Evolutionary conservation across 371 early-diverging fungal species (phyloP), one percentile per base, ranked within the genome.

Genomic region (Zancudomyces culisetae): DNA sequence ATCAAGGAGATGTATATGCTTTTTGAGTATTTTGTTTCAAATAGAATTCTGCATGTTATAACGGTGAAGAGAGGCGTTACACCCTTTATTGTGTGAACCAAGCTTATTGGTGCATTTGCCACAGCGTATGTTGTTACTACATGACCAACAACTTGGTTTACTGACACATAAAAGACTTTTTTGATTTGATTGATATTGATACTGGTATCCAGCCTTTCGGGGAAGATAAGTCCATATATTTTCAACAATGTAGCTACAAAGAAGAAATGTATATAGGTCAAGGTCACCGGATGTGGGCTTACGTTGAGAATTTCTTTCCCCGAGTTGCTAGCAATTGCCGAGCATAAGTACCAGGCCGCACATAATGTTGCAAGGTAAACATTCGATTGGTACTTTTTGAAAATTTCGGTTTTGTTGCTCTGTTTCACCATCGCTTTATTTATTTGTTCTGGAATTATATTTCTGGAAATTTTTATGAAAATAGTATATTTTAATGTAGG

Each of bases 51-150:
- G 61, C 83, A 86, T 20, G 83, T 70, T 27, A 79, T 45, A 2
- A 89, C 86, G 1, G 91, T 89, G 61, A 91, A 89, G 12, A 91
- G 70, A 13, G 91, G 91, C 18, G 87, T 80, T 1, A 87, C 60
- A 8, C 50, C 50, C 78, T 90, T 90, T 60, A 91, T 81, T 3
- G 90, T 89, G 58, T 91, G 89, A 3, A 87, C 84, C 51, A 88
- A 73, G 54, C 81, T 80, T 12, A 91, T 81, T 21, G 88, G 79
- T 20, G 85, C 81, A 23, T 72, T 65, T 52, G 80, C 71, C 27
- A 87, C 76, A 13, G 89, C 87, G 41, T 81, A 59, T 52, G 78
- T 76, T 0, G 80, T 78, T 55, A 86, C 78, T 1, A 85, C 70
- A 68, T 91, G 92, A 0, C 88, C 86, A n/a, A 78, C 71, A 43